Conservation (phyloP, 495 filamentous ascomycete species). For the Penicillium cinerascens region DNA sequence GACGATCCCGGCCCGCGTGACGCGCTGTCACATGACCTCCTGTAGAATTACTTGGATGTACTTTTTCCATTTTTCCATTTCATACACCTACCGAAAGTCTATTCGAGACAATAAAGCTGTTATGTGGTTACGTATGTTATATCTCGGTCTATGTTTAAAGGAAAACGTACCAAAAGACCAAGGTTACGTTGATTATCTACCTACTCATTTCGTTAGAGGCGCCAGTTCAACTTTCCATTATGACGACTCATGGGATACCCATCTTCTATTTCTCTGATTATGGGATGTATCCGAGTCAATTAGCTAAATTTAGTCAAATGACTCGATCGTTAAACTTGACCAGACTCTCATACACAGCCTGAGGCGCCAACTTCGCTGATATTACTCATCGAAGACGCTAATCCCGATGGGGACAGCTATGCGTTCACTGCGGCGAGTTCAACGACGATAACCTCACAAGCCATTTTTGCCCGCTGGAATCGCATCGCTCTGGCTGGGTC, state of each 20-base stretch:
- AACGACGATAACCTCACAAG: not conserved
- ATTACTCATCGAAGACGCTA: constrained; percentile 12
- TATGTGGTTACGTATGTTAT: no score
- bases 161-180: no score
- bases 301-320: not conserved
- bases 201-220: no score
- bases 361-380: not conserved
- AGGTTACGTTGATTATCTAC: no score
- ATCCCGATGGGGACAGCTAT: constrained; percentile 9
- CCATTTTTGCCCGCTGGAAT: not conserved
- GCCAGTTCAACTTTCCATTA: no score
- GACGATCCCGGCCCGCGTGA: constrained; percentile 10
- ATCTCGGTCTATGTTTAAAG: no score
- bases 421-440: constrained; percentile 1
- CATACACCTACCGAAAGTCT: no score
- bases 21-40: constrained; percentile 23
- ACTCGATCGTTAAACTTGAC: not conserved
- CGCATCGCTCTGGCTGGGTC: not conserved
- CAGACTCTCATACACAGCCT: not conserved
- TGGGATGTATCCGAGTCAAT: not conserved
- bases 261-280: no score
- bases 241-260: no score
- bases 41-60: not conserved
- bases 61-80: no score
- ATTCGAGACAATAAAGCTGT: no score